phyloP scores from a whole-genome alignment of 768 basidiomycete species.

The Termitomyces sp. region DNA sequence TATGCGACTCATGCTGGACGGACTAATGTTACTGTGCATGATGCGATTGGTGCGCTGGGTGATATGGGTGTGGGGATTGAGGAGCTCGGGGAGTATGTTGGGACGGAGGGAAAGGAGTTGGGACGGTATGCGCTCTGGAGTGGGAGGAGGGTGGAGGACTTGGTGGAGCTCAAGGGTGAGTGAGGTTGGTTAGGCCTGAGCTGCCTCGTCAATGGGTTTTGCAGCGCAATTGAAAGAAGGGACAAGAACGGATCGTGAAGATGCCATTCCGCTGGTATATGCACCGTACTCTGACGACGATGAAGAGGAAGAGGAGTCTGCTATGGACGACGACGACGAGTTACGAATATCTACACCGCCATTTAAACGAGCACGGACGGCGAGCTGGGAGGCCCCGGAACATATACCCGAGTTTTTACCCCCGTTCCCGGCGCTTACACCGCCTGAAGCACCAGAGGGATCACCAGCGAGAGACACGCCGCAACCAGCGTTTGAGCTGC shows the following conservation, averaged over 20 bases:
- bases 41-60: constrained; percentile 64
- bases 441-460: constrained; percentile 19
- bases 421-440: constrained; percentile 51
- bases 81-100: constrained; percentile 65
- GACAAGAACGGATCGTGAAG: constrained; percentile 50
- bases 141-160: constrained; percentile 63
- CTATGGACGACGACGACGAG: constrained; percentile 14
- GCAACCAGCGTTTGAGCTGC: constrained; percentile 21
- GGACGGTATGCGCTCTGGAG: constrained; percentile 65
- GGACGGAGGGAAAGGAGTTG: constrained; percentile 67
- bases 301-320: constrained; percentile 26
- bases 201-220: constrained; percentile 23
- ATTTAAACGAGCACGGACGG: constrained; percentile 54
- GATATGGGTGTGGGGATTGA: constrained; percentile 71
- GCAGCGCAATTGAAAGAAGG: constrained; percentile 61
- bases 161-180: constrained; percentile 70
- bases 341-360: constrained; percentile 33
- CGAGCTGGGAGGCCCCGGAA: constrained; percentile 57
- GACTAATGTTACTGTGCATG: constrained; percentile 48
- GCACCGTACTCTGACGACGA: constrained; percentile 30
- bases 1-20: constrained; percentile 79
- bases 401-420: constrained; percentile 68
- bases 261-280: constrained; percentile 52
- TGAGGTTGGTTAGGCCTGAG: constrained; percentile 20
- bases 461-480: constrained; percentile 3